Percentiles rank a stretch among this genome's conserved stretches.
Conservation (phyloP, 768 basidiomycete species). For the Auriscalpium microsporum region DNA sequence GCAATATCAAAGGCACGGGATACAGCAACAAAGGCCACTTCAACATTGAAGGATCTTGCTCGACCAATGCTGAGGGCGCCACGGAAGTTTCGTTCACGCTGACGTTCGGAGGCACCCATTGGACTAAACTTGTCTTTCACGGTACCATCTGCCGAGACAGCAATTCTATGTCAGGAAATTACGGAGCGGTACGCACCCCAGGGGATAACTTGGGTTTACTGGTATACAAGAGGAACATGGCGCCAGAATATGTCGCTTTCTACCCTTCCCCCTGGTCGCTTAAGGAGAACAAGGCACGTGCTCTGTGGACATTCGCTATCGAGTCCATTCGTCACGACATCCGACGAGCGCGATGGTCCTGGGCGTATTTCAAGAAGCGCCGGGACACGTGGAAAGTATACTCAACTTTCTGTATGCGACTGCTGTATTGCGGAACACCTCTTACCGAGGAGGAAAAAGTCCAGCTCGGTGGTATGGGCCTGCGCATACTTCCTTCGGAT, state of each 20-base stretch:
- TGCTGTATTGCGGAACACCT: slow-evolving; percentile 13
- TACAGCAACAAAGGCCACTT: not conserved
- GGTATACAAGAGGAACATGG: slow-evolving; percentile 17
- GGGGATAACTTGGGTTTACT: not conserved
- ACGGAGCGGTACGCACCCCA: no score
- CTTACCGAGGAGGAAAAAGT: slow-evolving; percentile 12
- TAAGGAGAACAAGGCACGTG: slow-evolving; percentile 17
- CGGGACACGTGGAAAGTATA: slow-evolving; percentile 18
- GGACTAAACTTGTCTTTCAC: no score
- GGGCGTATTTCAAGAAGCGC: slow-evolving; percentile 25
- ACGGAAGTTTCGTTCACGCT: not conserved
- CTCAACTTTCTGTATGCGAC: slow-evolving; percentile 19
- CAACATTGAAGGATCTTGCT: not conserved
- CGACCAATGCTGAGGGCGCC: not conserved
- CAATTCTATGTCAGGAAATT: no score
- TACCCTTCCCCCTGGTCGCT: slow-evolving; percentile 19
- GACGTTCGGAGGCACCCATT: not conserved
- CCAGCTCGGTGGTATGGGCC: slow-evolving; percentile 10
- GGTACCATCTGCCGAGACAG: no score
- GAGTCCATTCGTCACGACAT: slow-evolving; percentile 16
- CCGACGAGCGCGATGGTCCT: slow-evolving; percentile 19
- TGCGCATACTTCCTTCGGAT: slow-evolving; percentile 18
- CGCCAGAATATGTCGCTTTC: slow-evolving; percentile 18
- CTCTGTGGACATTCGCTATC: slow-evolving; percentile 26
- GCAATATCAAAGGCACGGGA: not conserved